Evolutionary conservation across 768 basidiomycete genomes (phyloP), one percentile per base, ranked within the genome.

Genomic region (Termitomyces sp.): DNA sequence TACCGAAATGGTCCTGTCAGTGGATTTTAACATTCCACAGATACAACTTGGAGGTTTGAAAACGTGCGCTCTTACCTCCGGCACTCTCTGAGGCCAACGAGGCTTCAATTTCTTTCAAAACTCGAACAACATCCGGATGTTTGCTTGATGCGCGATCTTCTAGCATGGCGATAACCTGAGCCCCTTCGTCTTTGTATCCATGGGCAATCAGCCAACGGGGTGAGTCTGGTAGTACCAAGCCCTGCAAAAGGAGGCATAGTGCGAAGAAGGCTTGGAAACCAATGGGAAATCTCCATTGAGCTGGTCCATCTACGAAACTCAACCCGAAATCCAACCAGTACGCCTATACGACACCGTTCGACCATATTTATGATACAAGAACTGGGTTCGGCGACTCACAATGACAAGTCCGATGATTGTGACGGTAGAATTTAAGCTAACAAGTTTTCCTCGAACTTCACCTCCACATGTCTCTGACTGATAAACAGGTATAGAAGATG

Each of bases 241-340:
- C 67, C 52, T 74, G 72, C 9, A 75, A 35, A n/a, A 76, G 59
- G 10, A 75, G 65, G 41, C 64, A 69, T 1, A 76, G 50, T 1
- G 74, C 73, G 54, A 76, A 76, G 3, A 75, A 54, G 0, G 71
- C 72, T 59, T 76, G 74, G 55, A 76, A 75, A 12, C 71, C 73
- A 60, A 66, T 59, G 5, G 67, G 66, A 1, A 67, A 58, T 7
- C 67, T 58, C 67, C 68, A 69, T 56, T 68, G 66, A 9, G 54
- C 56, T 11, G 67, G 63, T n/a, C 62, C 71, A 40, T 63, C 55
- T 15, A 72, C 69, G 50, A 70, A 74, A 33, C 71, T 74, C 60
- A 76, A 64, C 7, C 74, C 74, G 46, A 74, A 76, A 61, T 75
- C 72, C 15, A 76, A 59, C 74, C 73, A 74, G 53, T 75, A 74